Percentiles rank a stretch among this genome's conserved stretches.
phyloP scores from a whole-genome alignment of 495 filamentous ascomycete species.

The Emericellopsis terricola region DNA sequence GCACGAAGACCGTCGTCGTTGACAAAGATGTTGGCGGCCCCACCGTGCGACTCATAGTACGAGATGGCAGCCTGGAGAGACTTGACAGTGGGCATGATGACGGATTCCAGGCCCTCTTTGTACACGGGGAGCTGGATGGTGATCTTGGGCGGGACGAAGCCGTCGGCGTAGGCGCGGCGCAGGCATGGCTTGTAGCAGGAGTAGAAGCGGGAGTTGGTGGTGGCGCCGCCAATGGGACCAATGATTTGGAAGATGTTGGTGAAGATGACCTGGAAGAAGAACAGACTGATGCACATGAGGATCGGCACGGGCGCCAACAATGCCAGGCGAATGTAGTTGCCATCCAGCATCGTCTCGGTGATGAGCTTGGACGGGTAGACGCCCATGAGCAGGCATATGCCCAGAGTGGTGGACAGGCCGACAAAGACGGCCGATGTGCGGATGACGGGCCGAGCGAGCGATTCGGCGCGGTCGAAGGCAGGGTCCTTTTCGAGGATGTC shows the following conservation, averaged over 20 bases:
- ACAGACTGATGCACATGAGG: slow-evolving; percentile 34
- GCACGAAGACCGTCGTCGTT: slow-evolving; percentile 59
- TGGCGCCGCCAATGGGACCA: slow-evolving; percentile 38
- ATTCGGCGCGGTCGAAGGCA: neutral
- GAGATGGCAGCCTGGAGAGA: slow-evolving; percentile 48
- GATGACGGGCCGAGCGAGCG: neutral
- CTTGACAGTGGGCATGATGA: slow-evolving; percentile 43
- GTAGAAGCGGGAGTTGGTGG: slow-evolving; percentile 39
- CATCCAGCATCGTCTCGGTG: neutral
- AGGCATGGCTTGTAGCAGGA: slow-evolving; percentile 34
- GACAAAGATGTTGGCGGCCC: slow-evolving; percentile 52
- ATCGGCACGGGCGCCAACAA: slow-evolving; percentile 30
- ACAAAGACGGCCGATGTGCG: neutral
- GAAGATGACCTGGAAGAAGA: slow-evolving; percentile 43
- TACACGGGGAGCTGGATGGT: slow-evolving; percentile 65
- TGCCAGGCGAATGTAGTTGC: slow-evolving; percentile 11
- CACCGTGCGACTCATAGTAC: slow-evolving; percentile 50
- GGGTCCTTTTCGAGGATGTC: neutral
- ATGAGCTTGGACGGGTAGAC: neutral
- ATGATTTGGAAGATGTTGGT: slow-evolving; percentile 37
- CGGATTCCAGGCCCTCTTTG: slow-evolving; percentile 46
- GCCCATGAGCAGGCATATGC: neutral
- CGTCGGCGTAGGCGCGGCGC: slow-evolving; percentile 27
- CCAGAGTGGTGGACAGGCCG: neutral
- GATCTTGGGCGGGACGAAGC: slow-evolving; percentile 37